phyloP scores from a whole-genome alignment of 139 green algal species.

The Chlorella vulgaris region DNA sequence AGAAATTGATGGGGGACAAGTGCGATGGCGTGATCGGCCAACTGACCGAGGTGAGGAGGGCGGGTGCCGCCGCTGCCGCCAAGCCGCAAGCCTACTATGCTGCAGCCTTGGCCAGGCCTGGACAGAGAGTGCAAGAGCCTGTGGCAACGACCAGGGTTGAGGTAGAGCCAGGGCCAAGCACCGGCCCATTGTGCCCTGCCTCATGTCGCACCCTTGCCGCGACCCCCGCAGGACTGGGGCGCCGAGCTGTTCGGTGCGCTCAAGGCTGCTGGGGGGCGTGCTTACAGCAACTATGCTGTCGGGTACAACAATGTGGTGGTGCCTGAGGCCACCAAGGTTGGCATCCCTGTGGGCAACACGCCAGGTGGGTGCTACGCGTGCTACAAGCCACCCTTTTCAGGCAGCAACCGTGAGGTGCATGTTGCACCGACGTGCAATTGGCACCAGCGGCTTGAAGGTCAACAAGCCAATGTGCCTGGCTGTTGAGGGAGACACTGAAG shows the following conservation, averaged over 20 bases:
- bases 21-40: constrained; percentile 98
- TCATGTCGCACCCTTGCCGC: neutral
- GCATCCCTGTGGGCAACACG: constrained; percentile 98
- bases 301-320: constrained; percentile 99
- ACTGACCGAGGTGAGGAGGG: constrained; percentile 82
- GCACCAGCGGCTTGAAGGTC: too few relatives aligned
- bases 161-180: too few relatives aligned
- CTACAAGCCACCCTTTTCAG: too few relatives aligned
- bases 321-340: constrained; percentile 79
- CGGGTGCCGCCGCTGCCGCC: neutral
- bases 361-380: constrained; percentile 78
- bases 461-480: too few relatives aligned
- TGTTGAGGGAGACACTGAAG: too few relatives aligned
- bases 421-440: too few relatives aligned
- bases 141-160: too few relatives aligned
- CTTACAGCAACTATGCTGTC: constrained; percentile 98
- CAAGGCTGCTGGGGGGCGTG: constrained; percentile 82
- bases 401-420: too few relatives aligned
- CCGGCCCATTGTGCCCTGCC: neutral
- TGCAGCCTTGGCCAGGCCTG: too few relatives aligned
- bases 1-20: constrained; percentile 84
- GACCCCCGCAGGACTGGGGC: constrained; percentile 77
- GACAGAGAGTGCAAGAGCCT: too few relatives aligned
- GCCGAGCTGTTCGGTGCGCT: constrained; percentile 90
- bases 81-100: neutral